Base-by-base conservation (phyloP, 371 early-diverging fungal genomes). In the Massospora cicadina region DNA sequence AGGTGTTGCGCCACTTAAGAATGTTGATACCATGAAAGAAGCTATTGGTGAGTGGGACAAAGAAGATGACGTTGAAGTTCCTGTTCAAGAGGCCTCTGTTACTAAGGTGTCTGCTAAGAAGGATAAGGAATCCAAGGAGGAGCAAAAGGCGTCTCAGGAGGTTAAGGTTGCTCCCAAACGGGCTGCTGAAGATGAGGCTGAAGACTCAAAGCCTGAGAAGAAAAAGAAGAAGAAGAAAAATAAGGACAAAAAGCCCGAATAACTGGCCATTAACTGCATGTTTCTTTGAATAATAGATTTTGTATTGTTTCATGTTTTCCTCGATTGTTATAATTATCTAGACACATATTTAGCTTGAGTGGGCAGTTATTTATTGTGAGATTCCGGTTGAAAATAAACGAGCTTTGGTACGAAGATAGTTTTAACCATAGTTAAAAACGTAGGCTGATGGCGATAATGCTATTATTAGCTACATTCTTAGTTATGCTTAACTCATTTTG, bases 1-100 rank as follows among this genome's bases (percentile, higher is more conserved):
- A 33, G 93, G 95, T 63, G 82, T 84, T 21, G 79, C 85, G 55
- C 90, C 94, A 17, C 77, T 85, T 60, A 93, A 88, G 86, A 98
- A 96, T 77, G 77, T 86, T 64, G 95, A 91, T 66, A 90, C 93
- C 57, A 93, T 98, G 93, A 77, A 85, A 74, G 80, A 81, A 74
- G 96, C 93, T 57, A 75, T 93, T 64, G n/a, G n/a, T n/a, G n/a
- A n/a, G n/a, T n/a, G n/a, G n/a, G 82, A 85, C 68, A 62, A 81
- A 74, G 76, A 76, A 2, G 78, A 68, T 25, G 72, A 71, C 54
- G 63, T 28, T 23, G 69, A 64, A 28, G 67, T 65, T 53, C 31
- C 31, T 7, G 60, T 55, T 43, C 68, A 71, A 64, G 72, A 68
- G 12, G 71, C 70, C 10, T 66, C 56, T 21, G 71, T 71, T 33